Conservation (phyloP, 805 yeast species). For the Cyberlindnera galapagoensis region DNA sequence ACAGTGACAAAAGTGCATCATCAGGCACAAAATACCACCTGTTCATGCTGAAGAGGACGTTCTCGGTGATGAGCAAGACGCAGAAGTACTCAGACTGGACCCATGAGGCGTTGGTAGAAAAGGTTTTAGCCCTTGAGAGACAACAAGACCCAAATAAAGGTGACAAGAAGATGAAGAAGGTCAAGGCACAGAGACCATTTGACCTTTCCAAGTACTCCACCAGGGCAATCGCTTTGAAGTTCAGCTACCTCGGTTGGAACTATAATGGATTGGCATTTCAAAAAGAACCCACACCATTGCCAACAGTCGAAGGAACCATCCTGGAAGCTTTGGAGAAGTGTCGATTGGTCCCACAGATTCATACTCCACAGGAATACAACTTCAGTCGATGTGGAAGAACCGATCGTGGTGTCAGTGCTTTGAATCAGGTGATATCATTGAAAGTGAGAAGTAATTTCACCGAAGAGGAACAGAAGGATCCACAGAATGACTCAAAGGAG, state of each 20-base stretch:
- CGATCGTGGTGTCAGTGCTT: constrained; percentile 94
- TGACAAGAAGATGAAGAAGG: constrained; percentile 5
- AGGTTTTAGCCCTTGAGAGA: constrained; percentile 50
- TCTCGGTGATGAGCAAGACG: too few relatives aligned
- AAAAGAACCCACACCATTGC: constrained; percentile 65
- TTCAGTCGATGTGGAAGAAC: constrained; percentile 94
- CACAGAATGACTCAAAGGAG: constrained; percentile 56
- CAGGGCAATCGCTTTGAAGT: constrained; percentile 70
- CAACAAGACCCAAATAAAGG: constrained; percentile 6
- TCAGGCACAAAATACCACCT: too few relatives aligned
- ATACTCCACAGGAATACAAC: constrained; percentile 49
- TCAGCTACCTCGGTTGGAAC: constrained; percentile 91
- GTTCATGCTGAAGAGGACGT: constrained; percentile 2
- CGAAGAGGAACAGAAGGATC: constrained; percentile 52
- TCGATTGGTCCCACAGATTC: constrained; percentile 53
- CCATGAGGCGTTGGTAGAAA: constrained; percentile 53
- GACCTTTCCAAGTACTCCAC: constrained; percentile 59
- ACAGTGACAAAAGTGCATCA: too few relatives aligned
- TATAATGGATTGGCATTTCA: constrained; percentile 89
- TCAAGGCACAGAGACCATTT: constrained; percentile 33
- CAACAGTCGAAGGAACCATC: constrained; percentile 79
- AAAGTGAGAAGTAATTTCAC: constrained; percentile 63
- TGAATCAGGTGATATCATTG: constrained; percentile 88
- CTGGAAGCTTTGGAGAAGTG: constrained; percentile 66
- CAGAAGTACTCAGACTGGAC: constrained; percentile 57